These are phyloP conservation scores for Gastrolobium villosum DNA, from an alignment of 306 rosid genomes.

Conservation along the genomic window DNA sequence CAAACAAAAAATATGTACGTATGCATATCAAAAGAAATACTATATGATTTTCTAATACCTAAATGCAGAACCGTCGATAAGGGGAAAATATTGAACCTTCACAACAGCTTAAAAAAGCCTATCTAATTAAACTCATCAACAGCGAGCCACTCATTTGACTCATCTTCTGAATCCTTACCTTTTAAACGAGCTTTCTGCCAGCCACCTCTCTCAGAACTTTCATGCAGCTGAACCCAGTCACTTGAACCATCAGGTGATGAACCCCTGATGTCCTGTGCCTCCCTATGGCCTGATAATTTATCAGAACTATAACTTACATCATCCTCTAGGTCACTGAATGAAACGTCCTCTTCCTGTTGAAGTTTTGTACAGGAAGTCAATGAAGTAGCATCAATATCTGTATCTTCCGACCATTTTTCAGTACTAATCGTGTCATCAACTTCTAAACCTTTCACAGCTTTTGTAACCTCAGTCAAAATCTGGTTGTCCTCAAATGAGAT, in stretches of 20 bases:
- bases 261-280: slow-evolving; percentile 48
- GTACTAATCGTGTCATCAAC: slow-evolving; percentile 55
- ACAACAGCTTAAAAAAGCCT: slow-evolving; percentile 54
- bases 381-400: slow-evolving; percentile 54
- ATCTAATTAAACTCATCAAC: slow-evolving; percentile 75
- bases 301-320: slow-evolving; percentile 64
- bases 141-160: slow-evolving; percentile 86
- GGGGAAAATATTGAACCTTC: slow-evolving; percentile 48
- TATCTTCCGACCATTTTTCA: slow-evolving; percentile 63
- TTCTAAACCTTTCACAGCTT: slow-evolving; percentile 54
- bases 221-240: slow-evolving; percentile 86
- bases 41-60: slow-evolving; percentile 34
- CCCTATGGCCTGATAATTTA: slow-evolving; percentile 55
- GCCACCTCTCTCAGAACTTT: slow-evolving; percentile 51
- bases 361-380: slow-evolving; percentile 52
- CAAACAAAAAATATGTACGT: slow-evolving; percentile 24
- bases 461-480: slow-evolving; percentile 49
- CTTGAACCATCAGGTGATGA: slow-evolving; percentile 71
- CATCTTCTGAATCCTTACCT: slow-evolving; percentile 85
- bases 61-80: slow-evolving; percentile 46
- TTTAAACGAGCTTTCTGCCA: slow-evolving; percentile 49
- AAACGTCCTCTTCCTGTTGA: slow-evolving; percentile 68
- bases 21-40: slow-evolving; percentile 36
- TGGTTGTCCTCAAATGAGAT: slow-evolving; percentile 45
- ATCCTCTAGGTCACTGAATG: slow-evolving; percentile 90